Conservation (phyloP, 805 yeast species). For the Tetrapisispora namnaoensis region DNA sequence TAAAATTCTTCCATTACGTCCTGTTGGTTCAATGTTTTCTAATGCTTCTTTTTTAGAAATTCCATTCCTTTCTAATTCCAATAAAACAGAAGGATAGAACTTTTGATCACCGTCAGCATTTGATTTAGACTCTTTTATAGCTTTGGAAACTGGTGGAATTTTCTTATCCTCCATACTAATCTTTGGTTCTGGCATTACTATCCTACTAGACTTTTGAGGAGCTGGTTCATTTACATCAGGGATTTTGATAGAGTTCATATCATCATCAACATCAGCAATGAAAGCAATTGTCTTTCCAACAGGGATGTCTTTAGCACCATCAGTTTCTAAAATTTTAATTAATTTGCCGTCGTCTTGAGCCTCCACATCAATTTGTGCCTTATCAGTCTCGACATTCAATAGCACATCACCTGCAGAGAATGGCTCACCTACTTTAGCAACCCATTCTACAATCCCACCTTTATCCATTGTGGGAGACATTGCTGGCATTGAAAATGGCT, state of each 20-base stretch:
- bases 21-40: constrained; percentile 66
- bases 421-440: constrained; percentile 62
- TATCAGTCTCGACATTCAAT: constrained; percentile 78
- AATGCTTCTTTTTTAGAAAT: constrained; percentile 66
- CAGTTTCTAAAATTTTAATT: constrained; percentile 58
- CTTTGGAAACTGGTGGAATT: not conserved
- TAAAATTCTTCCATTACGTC: constrained; percentile 78
- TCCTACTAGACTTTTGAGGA: constrained; percentile 5
- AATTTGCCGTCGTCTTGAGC: constrained; percentile 87
- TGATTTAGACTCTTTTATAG: constrained; percentile 11
- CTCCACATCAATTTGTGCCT: constrained; percentile 75
- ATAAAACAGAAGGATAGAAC: constrained; percentile 69
- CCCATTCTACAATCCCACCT: constrained; percentile 90
- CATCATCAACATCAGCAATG: constrained; percentile 82
- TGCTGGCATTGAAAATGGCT: constrained; percentile 84
- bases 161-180: constrained; percentile 12
- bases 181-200: constrained; percentile 6
- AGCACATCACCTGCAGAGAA: constrained; percentile 77
- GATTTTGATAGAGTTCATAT: constrained; percentile 49
- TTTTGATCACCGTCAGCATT: constrained; percentile 59
- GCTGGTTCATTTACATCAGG: constrained; percentile 34
- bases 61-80: constrained; percentile 49
- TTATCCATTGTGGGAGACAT: constrained; percentile 98
- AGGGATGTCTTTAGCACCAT: constrained; percentile 70
- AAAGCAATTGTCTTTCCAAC: constrained; percentile 90